Conservation (phyloP, 2,329 filamentous ascomycete species). For the Fusarium sp. region DNA sequence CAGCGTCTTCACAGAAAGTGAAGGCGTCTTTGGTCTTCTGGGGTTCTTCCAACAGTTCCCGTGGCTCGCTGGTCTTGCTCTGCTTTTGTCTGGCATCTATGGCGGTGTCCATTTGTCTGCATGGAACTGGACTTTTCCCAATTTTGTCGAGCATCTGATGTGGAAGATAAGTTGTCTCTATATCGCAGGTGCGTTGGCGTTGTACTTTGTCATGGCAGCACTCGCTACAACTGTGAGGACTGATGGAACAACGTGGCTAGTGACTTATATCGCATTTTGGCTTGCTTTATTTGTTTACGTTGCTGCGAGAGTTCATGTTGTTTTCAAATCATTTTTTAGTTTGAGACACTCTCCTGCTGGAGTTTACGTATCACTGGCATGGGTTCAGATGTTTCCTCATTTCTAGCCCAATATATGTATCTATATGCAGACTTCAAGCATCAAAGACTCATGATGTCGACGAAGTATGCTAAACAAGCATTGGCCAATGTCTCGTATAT, state of each 20-base stretch:
- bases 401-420: not conserved
- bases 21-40: conserved; percentile 1
- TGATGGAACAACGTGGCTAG: conserved; percentile 1
- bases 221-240: not conserved
- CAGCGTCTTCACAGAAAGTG: conserved; percentile 9
- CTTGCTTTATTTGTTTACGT: not conserved
- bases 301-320: not conserved
- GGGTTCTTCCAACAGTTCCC: conserved; percentile 10
- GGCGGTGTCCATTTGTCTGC: conserved; percentile 1
- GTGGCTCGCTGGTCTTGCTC: conserved; percentile 9
- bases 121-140: conserved; percentile 13
- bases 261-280: conserved; percentile 9
- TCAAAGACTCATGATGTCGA: not conserved
- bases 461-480: not conserved
- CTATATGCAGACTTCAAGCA: no score
- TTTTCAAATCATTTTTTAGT: conserved; percentile 8
- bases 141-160: not conserved
- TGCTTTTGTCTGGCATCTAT: conserved; percentile 9
- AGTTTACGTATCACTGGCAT: conserved; percentile 3
- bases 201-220: conserved; percentile 5
- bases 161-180: not conserved
- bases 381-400: conserved; percentile 8
- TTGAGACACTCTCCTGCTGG: not conserved
- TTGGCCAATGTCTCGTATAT: not conserved
- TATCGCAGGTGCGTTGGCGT: not conserved